phyloP scores from a whole-genome alignment of 495 filamentous ascomycete species.

The Penicillium desertorum region DNA sequence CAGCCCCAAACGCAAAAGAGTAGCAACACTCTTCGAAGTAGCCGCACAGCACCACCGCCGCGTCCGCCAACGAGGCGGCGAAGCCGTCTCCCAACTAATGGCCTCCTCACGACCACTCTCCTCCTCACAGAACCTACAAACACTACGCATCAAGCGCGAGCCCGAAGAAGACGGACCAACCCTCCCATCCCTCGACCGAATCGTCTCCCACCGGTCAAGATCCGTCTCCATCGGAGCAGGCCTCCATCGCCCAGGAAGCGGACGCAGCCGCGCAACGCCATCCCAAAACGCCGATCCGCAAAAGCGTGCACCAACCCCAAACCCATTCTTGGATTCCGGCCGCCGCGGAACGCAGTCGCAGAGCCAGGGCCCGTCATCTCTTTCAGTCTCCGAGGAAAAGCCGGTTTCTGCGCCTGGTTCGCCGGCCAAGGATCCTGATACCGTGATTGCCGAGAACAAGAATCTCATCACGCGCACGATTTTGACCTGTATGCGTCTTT shows the following conservation, averaged over 20 bases:
- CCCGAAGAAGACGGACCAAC: conserved; percentile 36
- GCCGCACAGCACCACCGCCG: conserved; percentile 57
- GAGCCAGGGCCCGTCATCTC: conserved; percentile 17
- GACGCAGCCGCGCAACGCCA: conserved; percentile 20
- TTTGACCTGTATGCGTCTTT: conserved; percentile 64
- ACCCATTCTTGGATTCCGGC: conserved; percentile 29
- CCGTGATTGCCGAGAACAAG: conserved; percentile 43
- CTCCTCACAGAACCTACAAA: conserved; percentile 38
- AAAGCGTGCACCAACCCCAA: conserved; percentile 31
- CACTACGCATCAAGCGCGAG: conserved; percentile 41
- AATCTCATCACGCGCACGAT: conserved; percentile 48
- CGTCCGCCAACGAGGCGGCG: conserved; percentile 54
- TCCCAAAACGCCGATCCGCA: conserved; percentile 21
- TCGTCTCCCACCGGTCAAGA: conserved; percentile 34
- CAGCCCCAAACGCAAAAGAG: conserved; percentile 55
- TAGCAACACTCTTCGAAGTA: conserved; percentile 57
- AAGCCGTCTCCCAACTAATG: conserved; percentile 57
- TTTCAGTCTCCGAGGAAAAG: conserved; percentile 23
- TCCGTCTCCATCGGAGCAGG: conserved; percentile 42
- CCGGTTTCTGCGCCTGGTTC: conserved; percentile 17
- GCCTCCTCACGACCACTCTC: conserved; percentile 39
- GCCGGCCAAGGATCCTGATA: conserved; percentile 32
- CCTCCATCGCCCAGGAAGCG: conserved; percentile 27
- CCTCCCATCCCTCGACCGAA: conserved; percentile 35
- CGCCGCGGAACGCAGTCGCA: conserved; percentile 17